Base-by-base conservation (phyloP, 352 stramenopile species). In the Phytophthora hibernalis region DNA sequence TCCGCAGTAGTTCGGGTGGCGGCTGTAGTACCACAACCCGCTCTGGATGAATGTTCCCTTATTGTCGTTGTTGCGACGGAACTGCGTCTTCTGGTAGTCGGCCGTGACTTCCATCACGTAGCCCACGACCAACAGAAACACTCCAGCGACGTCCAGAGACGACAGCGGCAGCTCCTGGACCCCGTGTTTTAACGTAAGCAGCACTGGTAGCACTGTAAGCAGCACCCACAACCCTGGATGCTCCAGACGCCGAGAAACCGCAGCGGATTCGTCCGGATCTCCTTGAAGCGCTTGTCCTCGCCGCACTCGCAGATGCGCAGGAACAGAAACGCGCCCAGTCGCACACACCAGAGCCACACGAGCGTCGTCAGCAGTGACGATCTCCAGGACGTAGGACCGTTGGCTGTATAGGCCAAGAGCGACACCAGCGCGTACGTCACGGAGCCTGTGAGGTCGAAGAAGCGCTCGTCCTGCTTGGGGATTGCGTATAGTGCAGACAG, bases 1-100 rank as follows among this genome's bases (percentile, higher is more conserved):
- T 15, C 90, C 90, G 37, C 87, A 85, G 70, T 98, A 98, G 68
- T 98, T 98, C 2, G 91, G 92, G 82, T 98, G 93, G 31, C 92
- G 85, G 57, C 77, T 94, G 56, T 90, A 96, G 51, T 66, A 64
- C 90, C 90, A 97, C 3, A 97, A 71, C 1, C 90, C 89, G 9
- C 64, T 69, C 18, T 75, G 75, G 53, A 96, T 96, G 64, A 95
- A 96, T 68, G 81, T 83, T 60, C 70, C 79, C 57, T 92, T 79
- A 72, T 92, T 92, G 45, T 56, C 49, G 18, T 69, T 38, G 57
- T 88, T 73, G n/a, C 57, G 68, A 18, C 76, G 80, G 65, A 93
- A 95, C 54, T 74, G 68, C 30, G 70, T 86, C 77, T 95, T 95
- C 68, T 95, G 86, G 24, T 66, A 68, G 68, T 95, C 86, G 4